Evolutionary conservation across 306 rosid species (phyloP).

Genomic region (Gastrolobium villosum): DNA sequence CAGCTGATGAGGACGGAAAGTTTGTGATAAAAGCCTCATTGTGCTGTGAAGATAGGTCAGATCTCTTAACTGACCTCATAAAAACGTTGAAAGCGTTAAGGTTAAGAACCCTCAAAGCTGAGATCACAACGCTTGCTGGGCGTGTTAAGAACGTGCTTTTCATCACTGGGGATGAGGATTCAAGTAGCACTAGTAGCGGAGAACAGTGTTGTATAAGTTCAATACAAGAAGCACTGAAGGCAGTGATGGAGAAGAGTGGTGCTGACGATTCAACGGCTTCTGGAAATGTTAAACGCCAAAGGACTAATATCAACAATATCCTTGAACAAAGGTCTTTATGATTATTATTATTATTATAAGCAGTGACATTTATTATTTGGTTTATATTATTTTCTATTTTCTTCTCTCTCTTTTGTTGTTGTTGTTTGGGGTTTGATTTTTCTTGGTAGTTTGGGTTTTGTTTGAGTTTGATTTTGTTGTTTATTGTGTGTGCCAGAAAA

Average conservation of each 20-base stretch:
- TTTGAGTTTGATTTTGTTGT: slow-evolving; percentile 24
- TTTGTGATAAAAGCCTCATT: slow-evolving; percentile 82
- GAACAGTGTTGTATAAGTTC: slow-evolving; percentile 70
- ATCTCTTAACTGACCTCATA: slow-evolving; percentile 85
- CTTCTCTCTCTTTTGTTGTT: not conserved
- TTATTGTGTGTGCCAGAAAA: slow-evolving; percentile 46
- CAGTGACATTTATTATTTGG: not conserved
- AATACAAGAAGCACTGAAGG: slow-evolving; percentile 86
- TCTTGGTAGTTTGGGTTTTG: slow-evolving; percentile 13
- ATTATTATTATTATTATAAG: not conserved
- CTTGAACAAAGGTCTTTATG: slow-evolving; percentile 66
- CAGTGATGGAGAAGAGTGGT: slow-evolving; percentile 77
- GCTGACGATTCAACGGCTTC: slow-evolving; percentile 64
- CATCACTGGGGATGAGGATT: slow-evolving; percentile 73
- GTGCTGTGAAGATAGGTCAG: slow-evolving; percentile 90
- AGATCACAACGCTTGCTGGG: slow-evolving; percentile 82
- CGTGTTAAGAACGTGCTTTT: slow-evolving; percentile 85
- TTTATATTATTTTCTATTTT: not conserved
- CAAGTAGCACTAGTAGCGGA: not conserved
- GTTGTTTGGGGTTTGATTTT: not conserved
- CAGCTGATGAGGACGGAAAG: slow-evolving; percentile 75
- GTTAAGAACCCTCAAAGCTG: slow-evolving; percentile 80
- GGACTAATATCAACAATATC: slow-evolving; percentile 73
- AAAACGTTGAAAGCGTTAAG: slow-evolving; percentile 72
- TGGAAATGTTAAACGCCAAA: slow-evolving; percentile 87